phyloP scores from a whole-genome alignment of 371 early-diverging fungal species.

The Mucor circinelloides region DNA sequence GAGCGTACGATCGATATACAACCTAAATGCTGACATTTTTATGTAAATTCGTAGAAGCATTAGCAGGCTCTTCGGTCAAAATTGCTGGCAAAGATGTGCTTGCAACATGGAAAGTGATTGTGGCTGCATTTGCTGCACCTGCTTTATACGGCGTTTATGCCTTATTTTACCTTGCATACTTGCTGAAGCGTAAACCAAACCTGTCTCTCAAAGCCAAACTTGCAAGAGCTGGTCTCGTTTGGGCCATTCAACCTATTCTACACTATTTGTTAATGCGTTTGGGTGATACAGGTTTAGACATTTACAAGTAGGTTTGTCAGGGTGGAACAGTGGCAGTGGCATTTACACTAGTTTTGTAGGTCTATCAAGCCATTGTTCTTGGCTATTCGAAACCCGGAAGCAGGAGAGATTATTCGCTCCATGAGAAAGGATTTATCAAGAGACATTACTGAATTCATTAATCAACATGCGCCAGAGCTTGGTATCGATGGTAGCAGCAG shows the following conservation, averaged over 20 bases:
- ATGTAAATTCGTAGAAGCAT: conserved; percentile 65
- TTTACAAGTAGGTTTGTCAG: conserved; percentile 58
- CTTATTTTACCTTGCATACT: conserved; percentile 43
- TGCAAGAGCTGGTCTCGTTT: conserved; percentile 42
- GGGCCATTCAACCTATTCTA: conserved; percentile 70
- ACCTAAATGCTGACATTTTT: not conserved
- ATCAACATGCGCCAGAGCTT: conserved; percentile 23
- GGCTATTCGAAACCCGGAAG: conserved; percentile 59
- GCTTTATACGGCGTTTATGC: conserved; percentile 75
- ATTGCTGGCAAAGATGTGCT: conserved; percentile 92
- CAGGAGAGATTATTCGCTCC: conserved; percentile 32
- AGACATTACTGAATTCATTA: conserved; percentile 33
- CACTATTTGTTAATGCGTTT: conserved; percentile 79
- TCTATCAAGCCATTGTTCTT: conserved; percentile 88
- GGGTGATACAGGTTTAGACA: conserved; percentile 88
- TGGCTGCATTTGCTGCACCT: conserved; percentile 78
- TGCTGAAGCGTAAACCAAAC: conserved; percentile 40
- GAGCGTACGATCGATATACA: not conserved
- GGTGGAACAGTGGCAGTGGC: not conserved
- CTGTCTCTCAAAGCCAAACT: conserved; percentile 28
- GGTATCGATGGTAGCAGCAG: conserved; percentile 5
- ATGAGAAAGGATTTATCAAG: conserved; percentile 36
- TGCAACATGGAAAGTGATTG: conserved; percentile 95
- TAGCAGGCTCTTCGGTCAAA: conserved; percentile 91
- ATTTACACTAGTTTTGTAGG: conserved; percentile 21